Percentiles rank a stretch among this genome's conserved stretches.
phyloP scores from a whole-genome alignment of 1,139 yeast species.

The Magnusiomyces suaveolens region DNA sequence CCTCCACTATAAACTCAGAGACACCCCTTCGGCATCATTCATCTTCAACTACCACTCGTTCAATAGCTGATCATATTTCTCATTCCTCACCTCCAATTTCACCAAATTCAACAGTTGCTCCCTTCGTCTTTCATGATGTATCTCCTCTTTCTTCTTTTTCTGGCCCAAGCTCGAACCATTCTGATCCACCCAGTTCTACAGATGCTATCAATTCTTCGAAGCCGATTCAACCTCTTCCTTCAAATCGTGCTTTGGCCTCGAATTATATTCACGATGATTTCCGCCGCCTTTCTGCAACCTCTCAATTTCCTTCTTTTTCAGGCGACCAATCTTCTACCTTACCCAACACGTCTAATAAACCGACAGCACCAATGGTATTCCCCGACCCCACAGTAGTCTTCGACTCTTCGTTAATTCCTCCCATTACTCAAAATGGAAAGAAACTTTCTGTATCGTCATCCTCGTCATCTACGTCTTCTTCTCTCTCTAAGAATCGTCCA shows the following conservation, averaged over 20 bases:
- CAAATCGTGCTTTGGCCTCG: no score
- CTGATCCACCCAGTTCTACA: neutral
- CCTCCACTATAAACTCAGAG: no score
- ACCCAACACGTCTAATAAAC: neutral
- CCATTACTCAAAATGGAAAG: no score
- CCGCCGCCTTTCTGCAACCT: constrained; percentile 17
- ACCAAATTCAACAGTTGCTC: constrained; percentile 5
- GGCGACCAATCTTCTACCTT: constrained; percentile 3
- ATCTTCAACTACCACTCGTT: neutral
- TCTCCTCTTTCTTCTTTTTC: constrained; percentile 11
- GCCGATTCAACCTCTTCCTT: no score
- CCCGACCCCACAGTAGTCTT: constrained; percentile 14
- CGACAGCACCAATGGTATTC: constrained; percentile 9
- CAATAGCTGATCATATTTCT: neutral
- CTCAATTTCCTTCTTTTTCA: constrained; percentile 9
- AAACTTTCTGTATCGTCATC: constrained; percentile 1
- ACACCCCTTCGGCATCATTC: no score
- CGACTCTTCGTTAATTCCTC: constrained; percentile 4
- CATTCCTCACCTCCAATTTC: constrained; percentile 1
- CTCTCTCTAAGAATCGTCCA: constrained; percentile 2
- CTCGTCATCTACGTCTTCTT: no score
- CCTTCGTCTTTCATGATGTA: constrained; percentile 9
- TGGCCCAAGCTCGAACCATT: constrained; percentile 11
- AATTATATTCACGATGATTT: no score
- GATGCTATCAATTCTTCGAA: neutral